These are phyloP conservation scores for Penicillium janthinellum DNA, from an alignment of 2,329 filamentous ascomycete species.

Conservation along the genomic window DNA sequence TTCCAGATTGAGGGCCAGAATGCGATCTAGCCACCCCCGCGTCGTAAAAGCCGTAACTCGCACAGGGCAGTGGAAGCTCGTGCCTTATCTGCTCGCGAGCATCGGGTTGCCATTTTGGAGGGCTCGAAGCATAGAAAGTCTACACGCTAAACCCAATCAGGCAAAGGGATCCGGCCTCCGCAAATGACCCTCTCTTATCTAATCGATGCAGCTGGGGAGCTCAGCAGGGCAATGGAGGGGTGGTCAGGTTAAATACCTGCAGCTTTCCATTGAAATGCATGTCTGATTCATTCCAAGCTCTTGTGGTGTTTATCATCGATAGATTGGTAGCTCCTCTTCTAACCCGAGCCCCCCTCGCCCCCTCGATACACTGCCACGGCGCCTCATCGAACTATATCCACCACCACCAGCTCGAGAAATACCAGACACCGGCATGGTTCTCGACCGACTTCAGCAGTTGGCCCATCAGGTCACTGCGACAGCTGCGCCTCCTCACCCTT, in stretches of 20 bases:
- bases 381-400: neutral
- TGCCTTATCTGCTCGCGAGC: constrained; percentile 16
- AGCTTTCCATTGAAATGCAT: neutral
- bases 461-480: constrained; percentile 62
- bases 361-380: neutral
- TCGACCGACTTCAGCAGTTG: constrained; percentile 66
- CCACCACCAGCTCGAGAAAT: neutral
- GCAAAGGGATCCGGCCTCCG: constrained; percentile 60
- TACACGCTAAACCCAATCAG: constrained; percentile 53
- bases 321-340: neutral
- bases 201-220: constrained; percentile 10
- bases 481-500: constrained; percentile 63
- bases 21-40: neutral
- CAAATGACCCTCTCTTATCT: constrained; percentile 20
- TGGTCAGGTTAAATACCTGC: neutral
- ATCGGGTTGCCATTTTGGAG: constrained; percentile 25
- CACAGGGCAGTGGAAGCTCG: neutral
- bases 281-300: neutral
- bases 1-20: constrained; percentile 5
- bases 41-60: neutral
- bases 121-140: neutral
- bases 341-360: neutral
- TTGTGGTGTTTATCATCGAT: neutral
- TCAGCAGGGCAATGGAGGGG: neutral
- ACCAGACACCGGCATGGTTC: constrained; percentile 51